These are phyloP conservation scores for Volvox carteri DNA, from an alignment of 163 green algal genomes.

Conservation along the genomic window DNA sequence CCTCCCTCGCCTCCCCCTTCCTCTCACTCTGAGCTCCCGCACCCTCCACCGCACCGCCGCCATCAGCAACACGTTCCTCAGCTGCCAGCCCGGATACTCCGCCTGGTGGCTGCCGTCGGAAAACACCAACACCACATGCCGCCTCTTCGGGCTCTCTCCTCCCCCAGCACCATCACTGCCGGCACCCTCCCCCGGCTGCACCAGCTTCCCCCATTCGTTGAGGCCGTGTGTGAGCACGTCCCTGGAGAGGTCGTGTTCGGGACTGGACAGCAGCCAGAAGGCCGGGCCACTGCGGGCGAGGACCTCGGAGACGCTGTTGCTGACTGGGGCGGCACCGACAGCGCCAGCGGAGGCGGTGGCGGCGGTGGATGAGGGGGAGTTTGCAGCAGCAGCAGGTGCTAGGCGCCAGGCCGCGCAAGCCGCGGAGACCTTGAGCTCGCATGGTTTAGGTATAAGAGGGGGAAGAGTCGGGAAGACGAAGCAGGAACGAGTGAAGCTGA, in stretches of 20 bases:
- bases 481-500: too few relatives aligned
- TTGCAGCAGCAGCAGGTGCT: conserved; percentile 13
- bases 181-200: neutral
- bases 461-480: too few relatives aligned
- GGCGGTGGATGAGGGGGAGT: too few relatives aligned
- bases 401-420: conserved; percentile 62
- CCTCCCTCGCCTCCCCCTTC: neutral
- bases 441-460: too few relatives aligned
- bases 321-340: neutral
- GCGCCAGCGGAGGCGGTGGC: too few relatives aligned
- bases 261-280: conserved; percentile 62
- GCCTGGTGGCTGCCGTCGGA: conserved; percentile 73
- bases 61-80: conserved; percentile 92
- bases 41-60: conserved; percentile 73
- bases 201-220: conserved; percentile 2
- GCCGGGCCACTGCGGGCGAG: conserved; percentile 26
- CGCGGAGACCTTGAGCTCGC: conserved; percentile 49
- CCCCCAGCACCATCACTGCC: neutral
- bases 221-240: neutral
- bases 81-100: conserved; percentile 82
- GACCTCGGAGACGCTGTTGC: neutral
- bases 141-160: neutral
- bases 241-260: neutral
- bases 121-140: conserved; percentile 72
- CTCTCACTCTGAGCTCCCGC: conserved; percentile 24